Percentiles rank a stretch among this genome's conserved stretches.
These are phyloP conservation scores for Apiospora saccharicola DNA, from an alignment of 2,329 filamentous ascomycete genomes.

Conservation along the genomic window DNA sequence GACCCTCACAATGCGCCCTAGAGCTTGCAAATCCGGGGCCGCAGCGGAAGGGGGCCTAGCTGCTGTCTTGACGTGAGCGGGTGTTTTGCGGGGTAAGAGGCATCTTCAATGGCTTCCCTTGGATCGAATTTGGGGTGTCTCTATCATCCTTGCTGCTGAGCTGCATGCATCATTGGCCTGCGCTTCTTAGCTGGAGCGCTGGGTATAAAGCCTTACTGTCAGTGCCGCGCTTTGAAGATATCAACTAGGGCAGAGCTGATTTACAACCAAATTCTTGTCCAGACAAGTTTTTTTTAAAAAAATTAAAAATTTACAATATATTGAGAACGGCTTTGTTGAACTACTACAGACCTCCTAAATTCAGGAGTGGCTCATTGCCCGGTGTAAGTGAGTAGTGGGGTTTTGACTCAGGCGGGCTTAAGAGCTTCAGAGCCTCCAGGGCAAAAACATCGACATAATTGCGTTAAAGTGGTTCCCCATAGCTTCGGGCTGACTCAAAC, in stretches of 20 bases:
- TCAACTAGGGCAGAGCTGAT: no score
- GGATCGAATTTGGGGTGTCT: not conserved
- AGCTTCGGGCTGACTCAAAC: conserved; percentile 23
- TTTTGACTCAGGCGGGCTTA: not conserved
- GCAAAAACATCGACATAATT: conserved; percentile 22
- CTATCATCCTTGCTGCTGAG: not conserved
- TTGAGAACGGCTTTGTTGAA: not conserved
- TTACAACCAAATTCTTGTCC: no score
- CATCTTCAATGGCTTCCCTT: no score
- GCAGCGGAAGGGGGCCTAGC: not conserved
- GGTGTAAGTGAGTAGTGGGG: not conserved
- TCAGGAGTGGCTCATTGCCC: not conserved
- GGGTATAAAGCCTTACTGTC: not conserved
- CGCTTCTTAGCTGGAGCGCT: not conserved
- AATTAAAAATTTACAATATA: no score
- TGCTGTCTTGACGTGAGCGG: not conserved
- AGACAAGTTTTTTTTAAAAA: no score
- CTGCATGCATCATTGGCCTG: not conserved
- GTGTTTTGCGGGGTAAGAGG: not conserved
- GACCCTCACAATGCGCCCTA: not conserved
- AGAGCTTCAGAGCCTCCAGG: not conserved
- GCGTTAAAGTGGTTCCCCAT: not conserved
- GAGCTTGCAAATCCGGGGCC: conserved; percentile 13
- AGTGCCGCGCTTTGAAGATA: not conserved
- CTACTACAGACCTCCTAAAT: not conserved